These are phyloP conservation scores for Botryotinia calthae DNA, from an alignment of 2,329 filamentous ascomycete species.

Conservation along the genomic window DNA sequence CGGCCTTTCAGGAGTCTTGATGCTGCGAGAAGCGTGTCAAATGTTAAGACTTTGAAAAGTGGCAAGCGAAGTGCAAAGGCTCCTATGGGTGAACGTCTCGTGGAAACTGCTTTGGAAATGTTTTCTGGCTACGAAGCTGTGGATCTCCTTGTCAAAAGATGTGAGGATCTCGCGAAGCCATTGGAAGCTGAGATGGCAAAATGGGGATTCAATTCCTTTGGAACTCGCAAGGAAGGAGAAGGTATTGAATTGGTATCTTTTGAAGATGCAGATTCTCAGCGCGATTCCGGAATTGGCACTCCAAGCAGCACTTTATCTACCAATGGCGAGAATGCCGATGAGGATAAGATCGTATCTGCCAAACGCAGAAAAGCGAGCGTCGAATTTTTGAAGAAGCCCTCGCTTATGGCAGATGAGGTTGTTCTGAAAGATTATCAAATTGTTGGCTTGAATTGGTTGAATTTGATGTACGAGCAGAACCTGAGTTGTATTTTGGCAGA, in stretches of 20 bases:
- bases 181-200: conserved; percentile 62
- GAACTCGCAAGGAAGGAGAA: conserved; percentile 55
- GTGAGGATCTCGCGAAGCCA: conserved; percentile 69
- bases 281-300: conserved; percentile 68
- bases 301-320: conserved; percentile 45
- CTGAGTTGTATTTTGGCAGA: conserved; percentile 91
- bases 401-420: conserved; percentile 72
- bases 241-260: conserved; percentile 52
- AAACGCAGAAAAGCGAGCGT: conserved; percentile 28
- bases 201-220: conserved; percentile 67
- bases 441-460: conserved; percentile 92
- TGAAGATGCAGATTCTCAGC: conserved; percentile 41
- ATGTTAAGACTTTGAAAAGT: conserved; percentile 47
- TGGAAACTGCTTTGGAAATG: conserved; percentile 69
- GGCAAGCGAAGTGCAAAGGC: conserved; percentile 48
- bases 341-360: conserved; percentile 42
- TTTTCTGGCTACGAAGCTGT: conserved; percentile 78
- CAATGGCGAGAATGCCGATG: conserved; percentile 44
- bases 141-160: conserved; percentile 74
- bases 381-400: conserved; percentile 56
- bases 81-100: conserved; percentile 63
- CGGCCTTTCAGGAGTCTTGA: conserved; percentile 70
- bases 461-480: conserved; percentile 73
- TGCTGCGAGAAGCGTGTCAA: conserved; percentile 63
- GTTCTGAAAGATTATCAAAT: conserved; percentile 90